A percentile compares a stretch with the other conserved stretches of the same genome.
Conservation (phyloP, 768 basidiomycete species). For the Agaricus bisporus region DNA sequence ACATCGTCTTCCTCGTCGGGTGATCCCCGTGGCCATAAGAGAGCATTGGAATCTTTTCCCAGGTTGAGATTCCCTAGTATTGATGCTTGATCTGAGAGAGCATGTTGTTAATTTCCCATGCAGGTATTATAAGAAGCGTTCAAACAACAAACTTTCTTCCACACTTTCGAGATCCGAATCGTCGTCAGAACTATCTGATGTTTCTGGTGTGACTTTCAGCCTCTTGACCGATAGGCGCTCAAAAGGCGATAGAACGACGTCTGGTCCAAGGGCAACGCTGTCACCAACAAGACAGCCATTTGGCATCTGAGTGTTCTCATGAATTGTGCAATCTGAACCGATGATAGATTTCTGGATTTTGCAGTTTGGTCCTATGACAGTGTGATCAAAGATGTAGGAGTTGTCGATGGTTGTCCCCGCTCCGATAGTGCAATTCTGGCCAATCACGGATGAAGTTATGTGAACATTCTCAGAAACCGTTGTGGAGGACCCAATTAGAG, state of each 20-base stretch:
- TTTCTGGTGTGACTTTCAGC: conserved; percentile 15
- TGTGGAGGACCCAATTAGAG: conserved; percentile 78
- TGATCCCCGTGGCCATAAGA: conserved; percentile 71
- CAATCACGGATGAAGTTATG: conserved; percentile 72
- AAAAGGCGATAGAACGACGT: conserved; percentile 60
- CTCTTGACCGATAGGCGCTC: conserved; percentile 59
- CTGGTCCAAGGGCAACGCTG: conserved; percentile 73
- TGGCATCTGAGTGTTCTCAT: conserved; percentile 58
- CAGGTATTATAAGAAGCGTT: conserved; percentile 8
- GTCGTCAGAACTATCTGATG: conserved; percentile 25
- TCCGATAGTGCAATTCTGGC: conserved; percentile 69
- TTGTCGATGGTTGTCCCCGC: conserved; percentile 59
- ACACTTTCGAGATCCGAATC: conserved; percentile 66
- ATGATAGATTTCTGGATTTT: conserved; percentile 76
- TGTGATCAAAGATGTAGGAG: conserved; percentile 82
- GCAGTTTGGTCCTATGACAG: conserved; percentile 62
- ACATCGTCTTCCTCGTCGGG: conserved; percentile 62
- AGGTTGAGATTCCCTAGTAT: conserved; percentile 35
- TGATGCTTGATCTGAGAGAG: conserved; percentile 40
- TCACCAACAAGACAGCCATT: conserved; percentile 80
- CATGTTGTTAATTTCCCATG: conserved; percentile 3
- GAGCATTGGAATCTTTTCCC: conserved; percentile 70
- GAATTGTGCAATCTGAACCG: conserved; percentile 69
- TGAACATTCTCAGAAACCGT: conserved; percentile 61
- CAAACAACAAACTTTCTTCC: conserved; percentile 48